Evolutionary conservation across 2,329 filamentous ascomycete genomes (phyloP).

Genomic region (Phialophora chinensis): DNA sequence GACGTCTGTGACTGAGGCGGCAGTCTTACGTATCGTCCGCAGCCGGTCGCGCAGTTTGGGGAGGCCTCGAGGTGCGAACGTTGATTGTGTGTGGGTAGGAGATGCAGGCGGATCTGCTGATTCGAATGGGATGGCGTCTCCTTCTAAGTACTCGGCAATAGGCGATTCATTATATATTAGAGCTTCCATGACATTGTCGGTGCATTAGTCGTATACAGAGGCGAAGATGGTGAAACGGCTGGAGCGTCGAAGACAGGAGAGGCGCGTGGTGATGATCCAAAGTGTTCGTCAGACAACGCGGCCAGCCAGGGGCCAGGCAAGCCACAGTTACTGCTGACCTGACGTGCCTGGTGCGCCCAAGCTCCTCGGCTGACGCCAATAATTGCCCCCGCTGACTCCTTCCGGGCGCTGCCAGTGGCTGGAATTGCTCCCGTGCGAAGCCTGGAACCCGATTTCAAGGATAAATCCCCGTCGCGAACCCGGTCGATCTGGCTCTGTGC

Average conservation of each 20-base stretch:
- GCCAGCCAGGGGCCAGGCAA: slow-evolving; percentile 3
- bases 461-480: background rate
- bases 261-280: slow-evolving; percentile 10
- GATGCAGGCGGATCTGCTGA: slow-evolving; percentile 46
- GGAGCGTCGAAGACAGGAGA: slow-evolving; percentile 8
- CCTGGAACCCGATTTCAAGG: background rate
- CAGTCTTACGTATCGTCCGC: slow-evolving; percentile 32
- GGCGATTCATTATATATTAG: slow-evolving; percentile 86
- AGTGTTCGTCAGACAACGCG: background rate
- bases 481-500: slow-evolving; percentile 9
- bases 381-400: background rate
- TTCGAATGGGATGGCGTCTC: slow-evolving; percentile 61
- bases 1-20: slow-evolving; percentile 31
- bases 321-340: slow-evolving; percentile 3
- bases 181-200: slow-evolving; percentile 72
- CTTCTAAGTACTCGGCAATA: slow-evolving; percentile 86
- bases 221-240: slow-evolving; percentile 13
- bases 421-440: background rate
- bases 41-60: slow-evolving; percentile 32
- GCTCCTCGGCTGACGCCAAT: background rate
- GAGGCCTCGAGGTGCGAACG: slow-evolving; percentile 53
- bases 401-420: background rate
- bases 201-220: slow-evolving; percentile 7
- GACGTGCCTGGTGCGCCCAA: background rate
- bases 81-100: slow-evolving; percentile 45